A percentile compares a stretch with the other conserved stretches of the same genome.
These are phyloP conservation scores for Didymellaceae sp. DNA, from an alignment of 2,329 filamentous ascomycete genomes.

Conservation along the genomic window DNA sequence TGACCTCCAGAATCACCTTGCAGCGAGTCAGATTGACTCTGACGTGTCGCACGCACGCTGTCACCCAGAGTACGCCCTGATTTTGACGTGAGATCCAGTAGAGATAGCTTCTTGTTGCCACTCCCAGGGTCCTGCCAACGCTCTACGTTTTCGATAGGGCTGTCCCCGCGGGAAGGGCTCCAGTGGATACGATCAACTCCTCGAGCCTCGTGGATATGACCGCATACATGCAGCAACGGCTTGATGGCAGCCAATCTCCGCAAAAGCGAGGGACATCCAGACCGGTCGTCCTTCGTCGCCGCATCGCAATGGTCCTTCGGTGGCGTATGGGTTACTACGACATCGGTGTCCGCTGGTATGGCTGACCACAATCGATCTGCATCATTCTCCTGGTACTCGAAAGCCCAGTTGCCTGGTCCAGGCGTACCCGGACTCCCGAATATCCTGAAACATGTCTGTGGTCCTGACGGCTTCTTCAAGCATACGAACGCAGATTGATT, in stretches of 20 bases:
- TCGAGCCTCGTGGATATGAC: conserved; percentile 73
- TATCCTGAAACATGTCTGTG: conserved; percentile 62
- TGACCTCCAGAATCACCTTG: conserved; percentile 23
- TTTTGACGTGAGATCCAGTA: conserved; percentile 65
- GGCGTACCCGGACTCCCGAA: conserved; percentile 75
- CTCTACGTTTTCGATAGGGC: conserved; percentile 39
- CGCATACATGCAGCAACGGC: conserved; percentile 71
- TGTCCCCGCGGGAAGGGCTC: conserved; percentile 50
- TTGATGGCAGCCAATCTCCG: conserved; percentile 65
- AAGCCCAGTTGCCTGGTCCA: conserved; percentile 66
- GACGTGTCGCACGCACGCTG: conserved; percentile 35
- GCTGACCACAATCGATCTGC: conserved; percentile 62
- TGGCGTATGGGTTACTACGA: conserved; percentile 76
- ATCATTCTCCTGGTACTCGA: conserved; percentile 62
- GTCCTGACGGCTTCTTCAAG: conserved; percentile 59
- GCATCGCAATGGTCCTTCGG: conserved; percentile 65
- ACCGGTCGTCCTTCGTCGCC: conserved; percentile 33
- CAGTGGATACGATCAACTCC: conserved; percentile 69
- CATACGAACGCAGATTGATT: conserved; percentile 63
- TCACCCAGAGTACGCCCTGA: conserved; percentile 37
- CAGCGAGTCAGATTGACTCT: conserved; percentile 24
- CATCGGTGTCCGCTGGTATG: conserved; percentile 67
- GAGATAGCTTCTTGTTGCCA: conserved; percentile 65
- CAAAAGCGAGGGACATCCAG: conserved; percentile 68
- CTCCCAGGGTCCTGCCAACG: conserved; percentile 67